Conservation (phyloP, 768 basidiomycete species). For the Collybia mongolica region DNA sequence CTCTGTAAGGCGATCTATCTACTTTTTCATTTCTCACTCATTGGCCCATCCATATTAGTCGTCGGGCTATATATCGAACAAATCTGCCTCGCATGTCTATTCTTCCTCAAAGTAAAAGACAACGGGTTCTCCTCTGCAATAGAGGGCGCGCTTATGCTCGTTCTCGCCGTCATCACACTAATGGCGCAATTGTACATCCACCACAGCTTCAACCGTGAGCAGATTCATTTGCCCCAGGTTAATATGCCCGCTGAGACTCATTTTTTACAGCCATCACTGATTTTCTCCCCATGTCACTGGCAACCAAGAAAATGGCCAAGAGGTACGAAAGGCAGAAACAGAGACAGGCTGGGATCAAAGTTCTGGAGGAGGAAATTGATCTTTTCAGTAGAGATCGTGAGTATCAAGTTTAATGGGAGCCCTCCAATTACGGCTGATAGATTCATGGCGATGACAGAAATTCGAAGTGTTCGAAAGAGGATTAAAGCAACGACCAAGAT, state of each 20-base stretch:
- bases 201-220: slow-evolving; percentile 40
- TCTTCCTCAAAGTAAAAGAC: slow-evolving; percentile 55
- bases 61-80: slow-evolving; percentile 75
- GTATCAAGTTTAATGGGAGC: slow-evolving; percentile 4
- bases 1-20: slow-evolving; percentile 35
- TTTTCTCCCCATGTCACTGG: slow-evolving; percentile 62
- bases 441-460: slow-evolving; percentile 18
- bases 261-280: slow-evolving; percentile 41
- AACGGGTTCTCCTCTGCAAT: slow-evolving; percentile 33
- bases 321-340: slow-evolving; percentile 35
- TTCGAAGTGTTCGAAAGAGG: slow-evolving; percentile 31
- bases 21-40: slow-evolving; percentile 14
- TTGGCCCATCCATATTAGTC: slow-evolving; percentile 28
- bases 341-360: slow-evolving; percentile 14
- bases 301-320: slow-evolving; percentile 52
- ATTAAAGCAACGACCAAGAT: slow-evolving; percentile 16
- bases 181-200: slow-evolving; percentile 35
- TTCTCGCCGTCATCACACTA: slow-evolving; percentile 54
- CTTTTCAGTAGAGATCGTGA: slow-evolving; percentile 34
- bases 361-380: slow-evolving; percentile 28
- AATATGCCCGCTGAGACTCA: not conserved
- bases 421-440: not conserved
- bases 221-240: too few relatives aligned
- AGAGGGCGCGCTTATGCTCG: slow-evolving; percentile 56
- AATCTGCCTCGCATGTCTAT: slow-evolving; percentile 60